Evolutionary conservation across 2,329 filamentous ascomycete species (phyloP).

Genomic region (Zasmidium citrigriseum): DNA sequence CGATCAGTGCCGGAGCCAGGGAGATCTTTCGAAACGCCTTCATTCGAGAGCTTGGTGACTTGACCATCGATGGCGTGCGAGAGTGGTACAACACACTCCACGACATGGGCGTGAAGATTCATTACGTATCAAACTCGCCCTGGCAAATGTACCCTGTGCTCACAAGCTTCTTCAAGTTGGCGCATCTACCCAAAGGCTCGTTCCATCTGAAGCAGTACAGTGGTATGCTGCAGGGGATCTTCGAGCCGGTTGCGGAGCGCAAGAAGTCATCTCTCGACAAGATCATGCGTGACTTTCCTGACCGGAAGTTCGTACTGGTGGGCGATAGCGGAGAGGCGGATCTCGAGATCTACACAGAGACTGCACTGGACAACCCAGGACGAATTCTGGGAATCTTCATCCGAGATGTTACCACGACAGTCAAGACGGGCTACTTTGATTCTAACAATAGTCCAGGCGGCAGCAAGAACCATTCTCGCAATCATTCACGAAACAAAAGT

Average conservation of each 20-base stretch:
- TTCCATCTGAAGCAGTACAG: conserved; percentile 96
- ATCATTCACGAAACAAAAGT: conserved; percentile 32
- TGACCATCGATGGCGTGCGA: conserved; percentile 81
- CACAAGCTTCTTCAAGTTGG: conserved; percentile 77
- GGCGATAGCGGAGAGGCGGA: conserved; percentile 97
- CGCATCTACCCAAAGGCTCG: conserved; percentile 80
- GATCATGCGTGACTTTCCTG: conserved; percentile 85
- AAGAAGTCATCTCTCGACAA: conserved; percentile 87
- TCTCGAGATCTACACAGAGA: conserved; percentile 92
- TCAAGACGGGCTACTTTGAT: conserved; percentile 73
- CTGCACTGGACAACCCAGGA: conserved; percentile 81
- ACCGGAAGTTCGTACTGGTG: conserved; percentile 84
- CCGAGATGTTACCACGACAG: conserved; percentile 85
- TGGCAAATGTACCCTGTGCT: conserved; percentile 96
- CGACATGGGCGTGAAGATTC: conserved; percentile 79
- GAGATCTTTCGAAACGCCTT: conserved; percentile 98
- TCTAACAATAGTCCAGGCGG: conserved; percentile 49
- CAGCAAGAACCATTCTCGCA: conserved; percentile 30
- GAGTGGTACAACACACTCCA: conserved; percentile 85
- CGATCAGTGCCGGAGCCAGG: conserved; percentile 80
- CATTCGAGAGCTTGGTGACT: conserved; percentile 76
- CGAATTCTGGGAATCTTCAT: conserved; percentile 88
- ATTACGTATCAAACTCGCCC: conserved; percentile 98
- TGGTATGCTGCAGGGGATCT: conserved; percentile 96
- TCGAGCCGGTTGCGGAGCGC: conserved; percentile 92